Percentiles rank a stretch among this genome's conserved stretches.
phyloP scores from a whole-genome alignment of 805 yeast genomes.

The Yarrowia sp. region DNA sequence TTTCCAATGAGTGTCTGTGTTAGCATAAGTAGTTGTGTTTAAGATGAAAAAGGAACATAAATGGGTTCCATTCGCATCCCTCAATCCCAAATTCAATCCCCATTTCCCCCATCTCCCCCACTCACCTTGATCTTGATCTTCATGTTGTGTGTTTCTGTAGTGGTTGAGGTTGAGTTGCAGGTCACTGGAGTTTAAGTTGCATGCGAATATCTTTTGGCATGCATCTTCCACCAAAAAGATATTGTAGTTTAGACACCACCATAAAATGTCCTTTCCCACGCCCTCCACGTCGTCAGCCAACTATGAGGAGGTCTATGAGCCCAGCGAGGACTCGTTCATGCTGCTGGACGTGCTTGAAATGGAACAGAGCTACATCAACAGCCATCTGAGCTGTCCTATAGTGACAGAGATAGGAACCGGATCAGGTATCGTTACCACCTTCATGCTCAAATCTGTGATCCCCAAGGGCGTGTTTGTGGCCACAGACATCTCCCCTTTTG shows the following conservation, averaged over 20 bases:
- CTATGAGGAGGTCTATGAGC: constrained; percentile 84
- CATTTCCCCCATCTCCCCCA: constrained; percentile 7
- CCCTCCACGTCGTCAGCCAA: constrained; percentile 67
- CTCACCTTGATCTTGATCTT: constrained; percentile 69
- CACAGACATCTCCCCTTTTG: constrained; percentile 82
- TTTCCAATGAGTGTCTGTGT: constrained; percentile 75
- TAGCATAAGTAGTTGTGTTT: not conserved
- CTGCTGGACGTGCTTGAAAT: constrained; percentile 80
- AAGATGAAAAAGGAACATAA: not conserved
- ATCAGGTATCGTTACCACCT: constrained; percentile 86
- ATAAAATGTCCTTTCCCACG: constrained; percentile 52
- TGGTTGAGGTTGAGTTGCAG: constrained; percentile 33
- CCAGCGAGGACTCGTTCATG: constrained; percentile 90
- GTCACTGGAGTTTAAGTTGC: constrained; percentile 15
- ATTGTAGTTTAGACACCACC: not conserved
- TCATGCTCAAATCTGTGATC: constrained; percentile 65
- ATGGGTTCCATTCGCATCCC: not conserved
- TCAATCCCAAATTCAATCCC: not conserved
- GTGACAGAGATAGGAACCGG: constrained; percentile 91
- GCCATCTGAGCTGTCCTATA: constrained; percentile 55
- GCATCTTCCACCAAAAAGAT: not conserved
- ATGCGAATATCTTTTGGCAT: constrained; percentile 11
- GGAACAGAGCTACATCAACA: constrained; percentile 49
- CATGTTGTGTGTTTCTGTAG: constrained; percentile 51
- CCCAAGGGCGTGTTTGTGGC: constrained; percentile 64